phyloP scores from a whole-genome alignment of 1,284 basidiomycete genomes.

The Wallemia ichthyophaga region DNA sequence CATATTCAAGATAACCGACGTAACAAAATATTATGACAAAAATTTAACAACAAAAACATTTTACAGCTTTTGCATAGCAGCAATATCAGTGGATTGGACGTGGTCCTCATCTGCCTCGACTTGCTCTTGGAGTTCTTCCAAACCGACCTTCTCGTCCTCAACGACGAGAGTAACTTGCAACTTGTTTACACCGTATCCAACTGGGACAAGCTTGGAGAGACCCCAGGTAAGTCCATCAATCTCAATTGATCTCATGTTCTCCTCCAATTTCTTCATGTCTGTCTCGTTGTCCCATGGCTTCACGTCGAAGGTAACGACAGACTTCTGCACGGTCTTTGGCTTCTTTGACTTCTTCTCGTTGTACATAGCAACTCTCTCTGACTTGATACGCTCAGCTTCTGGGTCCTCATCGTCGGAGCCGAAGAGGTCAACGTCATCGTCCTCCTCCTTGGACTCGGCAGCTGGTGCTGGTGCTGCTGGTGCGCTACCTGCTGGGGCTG shows the following conservation, averaged over 20 bases:
- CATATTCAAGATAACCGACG: too few relatives aligned
- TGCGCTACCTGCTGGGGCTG: conserved; percentile 16
- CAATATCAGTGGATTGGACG: conserved; percentile 76
- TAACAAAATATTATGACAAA: not conserved
- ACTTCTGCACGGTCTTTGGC: conserved; percentile 32
- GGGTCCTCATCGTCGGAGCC: conserved; percentile 64
- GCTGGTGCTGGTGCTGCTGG: conserved; percentile 20
- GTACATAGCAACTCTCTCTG: conserved; percentile 80
- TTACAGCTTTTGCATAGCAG: conserved; percentile 41
- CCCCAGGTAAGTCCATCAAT: conserved; percentile 88
- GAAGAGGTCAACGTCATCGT: conserved; percentile 78
- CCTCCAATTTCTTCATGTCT: conserved; percentile 68
- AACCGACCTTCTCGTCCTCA: conserved; percentile 82
- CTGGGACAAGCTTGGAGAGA: conserved; percentile 59
- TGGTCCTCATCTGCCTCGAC: conserved; percentile 63
- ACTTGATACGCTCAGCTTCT: conserved; percentile 81
- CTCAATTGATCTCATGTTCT: conserved; percentile 53
- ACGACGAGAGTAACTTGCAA: conserved; percentile 84
- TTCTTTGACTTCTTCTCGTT: conserved; percentile 77
- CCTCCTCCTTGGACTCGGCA: conserved; percentile 37
- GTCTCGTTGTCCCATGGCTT: conserved; percentile 99
- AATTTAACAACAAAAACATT: not conserved
- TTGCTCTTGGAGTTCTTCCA: conserved; percentile 80
- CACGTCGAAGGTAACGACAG: conserved; percentile 80
- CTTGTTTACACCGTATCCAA: conserved; percentile 79